Evolutionary conservation across 176 grass and related monocot genomes (phyloP), one percentile per base, ranked within the genome.

Genomic region (Areca catechu): DNA sequence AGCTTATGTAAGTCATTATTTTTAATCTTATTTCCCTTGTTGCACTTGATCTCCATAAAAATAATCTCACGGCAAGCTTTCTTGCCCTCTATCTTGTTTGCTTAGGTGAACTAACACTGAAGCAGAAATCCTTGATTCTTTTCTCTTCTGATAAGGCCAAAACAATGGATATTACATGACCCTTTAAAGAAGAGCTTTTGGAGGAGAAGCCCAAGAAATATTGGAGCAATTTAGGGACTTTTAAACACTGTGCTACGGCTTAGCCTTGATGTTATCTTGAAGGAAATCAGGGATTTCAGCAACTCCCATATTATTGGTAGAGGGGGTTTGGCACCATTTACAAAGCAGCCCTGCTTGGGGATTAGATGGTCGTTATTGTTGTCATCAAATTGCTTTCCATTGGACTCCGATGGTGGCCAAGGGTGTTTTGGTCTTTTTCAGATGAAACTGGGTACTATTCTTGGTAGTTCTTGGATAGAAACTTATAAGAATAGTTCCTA

Each of bases 241-340:
- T 92, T 71, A 72, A 97, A 27, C 87, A 53, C 87, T 25, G 61
- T 92, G 18, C 59, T 97, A 72, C 85, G 93, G 63, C 70, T 97
- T 57, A 97, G 87, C 2, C 68, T 75, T 19, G 78, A 79, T 51
- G 93, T 91, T 58, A 91, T 97, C 62, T 59, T 92, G 75, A 86
- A 80, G 80, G 87, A 87, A 53, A 98, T 87, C 6, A 76, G 77
- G 20, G 92, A 89, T 74, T 92, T 92, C 73, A 98, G 87, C 69
- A 98, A 88, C 68, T 74, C 80, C 19, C 83, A 88, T 60, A 91
- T 89, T 56, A 80, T 85, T 65, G 93, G 93, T 5, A 84, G 92
- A 53, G 93, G 81, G 93, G 84, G 56, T 92, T 92, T 27, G 93
- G 93, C 57, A 88, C 83, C 64, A 87, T 97, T 49, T 97, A 92